Conservation (phyloP, 2,329 filamentous ascomycete genomes). For the Aspergillus hiratsukae region DNA sequence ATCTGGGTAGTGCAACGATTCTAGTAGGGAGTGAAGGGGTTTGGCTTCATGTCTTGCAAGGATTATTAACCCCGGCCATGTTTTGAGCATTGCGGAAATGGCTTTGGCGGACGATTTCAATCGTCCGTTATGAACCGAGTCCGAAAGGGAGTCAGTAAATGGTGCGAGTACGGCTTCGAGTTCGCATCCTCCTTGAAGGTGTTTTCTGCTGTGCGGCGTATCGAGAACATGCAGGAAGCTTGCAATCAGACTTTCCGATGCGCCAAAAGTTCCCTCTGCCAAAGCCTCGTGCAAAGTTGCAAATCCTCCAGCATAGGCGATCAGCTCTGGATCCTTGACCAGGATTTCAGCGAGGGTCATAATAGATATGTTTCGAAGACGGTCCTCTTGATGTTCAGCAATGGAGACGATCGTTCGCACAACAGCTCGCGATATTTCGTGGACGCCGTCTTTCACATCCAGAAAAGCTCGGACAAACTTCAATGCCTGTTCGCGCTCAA, state of each 20-base stretch:
- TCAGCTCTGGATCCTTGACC: conserved; percentile 73
- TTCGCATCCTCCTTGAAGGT: conserved; percentile 82
- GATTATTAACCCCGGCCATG: conserved; percentile 87
- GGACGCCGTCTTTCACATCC: conserved; percentile 87
- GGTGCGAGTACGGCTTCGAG: conserved; percentile 84
- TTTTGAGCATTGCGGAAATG: conserved; percentile 85
- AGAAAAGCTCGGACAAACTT: conserved; percentile 95
- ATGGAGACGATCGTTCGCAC: conserved; percentile 87
- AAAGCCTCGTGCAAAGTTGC: conserved; percentile 86
- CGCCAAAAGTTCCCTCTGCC: conserved; percentile 84
- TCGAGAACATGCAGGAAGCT: conserved; percentile 91
- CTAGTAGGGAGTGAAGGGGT: conserved; percentile 74
- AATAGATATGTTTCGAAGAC: conserved; percentile 82
- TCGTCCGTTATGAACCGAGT: conserved; percentile 55
- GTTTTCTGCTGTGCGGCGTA: conserved; percentile 72
- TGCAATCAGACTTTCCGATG: conserved; percentile 79
- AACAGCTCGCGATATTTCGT: conserved; percentile 80
- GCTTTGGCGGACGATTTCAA: conserved; percentile 86
- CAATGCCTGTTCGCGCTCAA: conserved; percentile 92
- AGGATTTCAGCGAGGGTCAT: conserved; percentile 91
- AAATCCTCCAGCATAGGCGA: conserved; percentile 80
- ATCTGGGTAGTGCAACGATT: conserved; percentile 58
- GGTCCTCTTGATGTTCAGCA: conserved; percentile 79
- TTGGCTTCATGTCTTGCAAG: conserved; percentile 85
- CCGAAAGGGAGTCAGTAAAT: conserved; percentile 74